A percentile compares a stretch with the other conserved stretches of the same genome.
Evolutionary conservation across 2,329 filamentous ascomycete genomes (phyloP).

Genomic region (Stemphylium beticola): DNA sequence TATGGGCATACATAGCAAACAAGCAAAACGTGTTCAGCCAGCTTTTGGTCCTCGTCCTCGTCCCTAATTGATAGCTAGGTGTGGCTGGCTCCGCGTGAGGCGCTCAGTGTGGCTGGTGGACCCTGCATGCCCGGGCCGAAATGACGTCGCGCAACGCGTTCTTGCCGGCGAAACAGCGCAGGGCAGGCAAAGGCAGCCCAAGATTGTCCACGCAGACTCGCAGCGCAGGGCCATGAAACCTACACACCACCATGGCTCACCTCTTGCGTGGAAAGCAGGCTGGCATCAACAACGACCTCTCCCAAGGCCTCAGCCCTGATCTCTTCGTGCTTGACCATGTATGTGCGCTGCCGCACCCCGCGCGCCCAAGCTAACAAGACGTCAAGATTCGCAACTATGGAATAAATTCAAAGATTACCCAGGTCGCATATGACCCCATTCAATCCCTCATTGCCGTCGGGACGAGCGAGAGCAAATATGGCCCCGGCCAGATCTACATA

Average conservation of each 20-base stretch:
- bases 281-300: conserved; percentile 90
- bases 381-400: conserved; percentile 52
- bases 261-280: conserved; percentile 93
- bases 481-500: conserved; percentile 85
- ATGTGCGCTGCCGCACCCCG: conserved; percentile 39
- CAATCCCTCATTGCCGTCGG: conserved; percentile 93
- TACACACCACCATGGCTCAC: conserved; percentile 69
- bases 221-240: conserved; percentile 38
- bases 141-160: conserved; percentile 26
- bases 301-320: conserved; percentile 76
- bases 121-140: conserved; percentile 26
- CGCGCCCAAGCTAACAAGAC: conserved; percentile 24
- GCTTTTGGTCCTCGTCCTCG: not conserved
- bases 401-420: conserved; percentile 70
- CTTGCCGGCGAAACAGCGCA: conserved; percentile 17
- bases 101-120: conserved; percentile 13
- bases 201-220: conserved; percentile 5
- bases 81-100: conserved; percentile 4
- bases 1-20: not conserved
- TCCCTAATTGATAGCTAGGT: not conserved
- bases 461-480: conserved; percentile 85
- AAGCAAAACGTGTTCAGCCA: not conserved
- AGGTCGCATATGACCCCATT: conserved; percentile 88
- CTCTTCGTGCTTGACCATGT: conserved; percentile 84
- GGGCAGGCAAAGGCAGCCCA: conserved; percentile 17